These are phyloP conservation scores for Colletotrichum abscissum DNA, from an alignment of 2,329 filamentous ascomycete genomes.

Conservation along the genomic window DNA sequence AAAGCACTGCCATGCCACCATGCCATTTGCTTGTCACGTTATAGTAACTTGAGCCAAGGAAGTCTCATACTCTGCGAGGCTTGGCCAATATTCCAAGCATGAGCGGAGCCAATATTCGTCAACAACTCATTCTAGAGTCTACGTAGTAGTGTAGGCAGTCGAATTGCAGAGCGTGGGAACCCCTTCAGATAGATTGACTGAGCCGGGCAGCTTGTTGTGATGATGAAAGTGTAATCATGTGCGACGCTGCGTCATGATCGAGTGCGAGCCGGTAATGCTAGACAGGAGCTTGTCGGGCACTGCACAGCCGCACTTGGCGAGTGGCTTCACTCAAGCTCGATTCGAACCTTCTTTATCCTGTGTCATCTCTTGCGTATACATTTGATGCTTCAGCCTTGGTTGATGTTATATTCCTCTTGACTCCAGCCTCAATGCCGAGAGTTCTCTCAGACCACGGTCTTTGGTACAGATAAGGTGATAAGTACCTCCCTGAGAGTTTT, in stretches of 20 bases:
- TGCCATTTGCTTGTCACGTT: neutral
- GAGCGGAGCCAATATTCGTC: neutral
- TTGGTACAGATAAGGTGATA: no score
- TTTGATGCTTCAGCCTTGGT: neutral
- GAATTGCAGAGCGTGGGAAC: neutral
- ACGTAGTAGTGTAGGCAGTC: neutral
- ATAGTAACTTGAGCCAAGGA: neutral
- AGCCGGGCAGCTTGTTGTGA: neutral
- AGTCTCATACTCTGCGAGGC: neutral
- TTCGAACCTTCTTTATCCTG: neutral
- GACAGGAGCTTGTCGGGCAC: neutral
- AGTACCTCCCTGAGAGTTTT: neutral
- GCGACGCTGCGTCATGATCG: neutral
- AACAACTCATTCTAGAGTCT: neutral
- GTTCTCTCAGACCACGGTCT: neutral
- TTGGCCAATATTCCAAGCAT: neutral
- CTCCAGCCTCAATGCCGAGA: neutral
- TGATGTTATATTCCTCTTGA: neutral
- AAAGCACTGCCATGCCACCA: neutral
- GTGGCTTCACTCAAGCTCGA: neutral
- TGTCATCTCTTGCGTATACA: neutral
- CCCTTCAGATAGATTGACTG: slow-evolving; percentile 3
- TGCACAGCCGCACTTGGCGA: slow-evolving; percentile 25
- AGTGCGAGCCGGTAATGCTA: neutral
- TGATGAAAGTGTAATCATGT: neutral